Evolutionary conservation across 305 asterid species (phyloP).

Genomic region (Fraxinus angustifolia): DNA sequence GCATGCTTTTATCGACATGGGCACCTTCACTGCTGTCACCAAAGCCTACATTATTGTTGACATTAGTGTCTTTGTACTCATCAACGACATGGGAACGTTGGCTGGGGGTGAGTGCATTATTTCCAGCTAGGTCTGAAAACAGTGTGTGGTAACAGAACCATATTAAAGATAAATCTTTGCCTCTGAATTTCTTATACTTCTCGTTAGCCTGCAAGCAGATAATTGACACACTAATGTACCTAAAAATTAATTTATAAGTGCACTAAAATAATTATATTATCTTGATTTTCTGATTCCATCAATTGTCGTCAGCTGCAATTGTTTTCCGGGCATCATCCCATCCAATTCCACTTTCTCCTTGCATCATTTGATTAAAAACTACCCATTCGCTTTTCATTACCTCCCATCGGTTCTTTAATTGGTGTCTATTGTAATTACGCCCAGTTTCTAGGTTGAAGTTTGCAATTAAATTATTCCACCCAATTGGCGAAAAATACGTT

Average conservation of each 20-base stretch:
- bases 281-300: not conserved
- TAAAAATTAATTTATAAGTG: too few relatives aligned
- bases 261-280: too few relatives aligned
- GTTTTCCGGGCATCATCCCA: not conserved
- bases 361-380: not conserved
- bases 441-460: not conserved
- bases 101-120: not conserved
- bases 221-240: not conserved
- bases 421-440: not conserved
- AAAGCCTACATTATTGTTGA: not conserved
- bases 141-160: not conserved
- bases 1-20: not conserved
- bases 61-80: not conserved
- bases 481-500: not conserved
- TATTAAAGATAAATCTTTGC: not conserved
- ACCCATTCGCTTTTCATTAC: not conserved
- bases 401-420: not conserved
- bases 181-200: not conserved
- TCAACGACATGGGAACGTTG: not conserved
- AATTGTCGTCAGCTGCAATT: not conserved
- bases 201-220: not conserved
- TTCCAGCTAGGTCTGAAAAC: not conserved
- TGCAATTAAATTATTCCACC: not conserved
- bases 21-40: not conserved
- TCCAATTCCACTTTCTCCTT: not conserved